These are phyloP conservation scores for Maudiozyma turicensis DNA, from an alignment of 805 yeast species.

Conservation along the genomic window DNA sequence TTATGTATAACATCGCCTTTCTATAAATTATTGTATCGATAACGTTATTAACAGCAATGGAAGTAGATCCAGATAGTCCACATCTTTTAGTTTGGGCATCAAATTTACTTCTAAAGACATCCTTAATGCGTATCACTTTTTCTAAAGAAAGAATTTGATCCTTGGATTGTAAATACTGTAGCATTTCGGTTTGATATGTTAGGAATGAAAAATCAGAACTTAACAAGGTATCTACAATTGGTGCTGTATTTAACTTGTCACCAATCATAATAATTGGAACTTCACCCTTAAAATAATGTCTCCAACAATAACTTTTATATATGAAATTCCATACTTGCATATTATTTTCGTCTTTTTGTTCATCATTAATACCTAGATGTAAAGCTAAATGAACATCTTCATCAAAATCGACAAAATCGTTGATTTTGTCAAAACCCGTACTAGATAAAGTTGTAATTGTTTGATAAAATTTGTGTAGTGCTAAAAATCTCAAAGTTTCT, in stretches of 20 bases:
- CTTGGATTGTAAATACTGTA: constrained; percentile 22
- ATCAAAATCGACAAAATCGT: constrained; percentile 15
- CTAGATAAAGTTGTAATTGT: constrained; percentile 2
- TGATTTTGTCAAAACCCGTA: constrained; percentile 3
- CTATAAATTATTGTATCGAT: constrained; percentile 24
- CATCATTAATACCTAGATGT: constrained; percentile 20
- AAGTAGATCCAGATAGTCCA: constrained; percentile 14
- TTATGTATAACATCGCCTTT: constrained; percentile 16
- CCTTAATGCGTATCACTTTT: constrained; percentile 13
- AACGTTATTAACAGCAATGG: constrained; percentile 18
- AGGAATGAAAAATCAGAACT: constrained; percentile 14
- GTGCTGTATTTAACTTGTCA: constrained; percentile 10
- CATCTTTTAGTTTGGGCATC: constrained; percentile 19
- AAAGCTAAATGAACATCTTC: constrained; percentile 25
- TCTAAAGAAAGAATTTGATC: constrained; percentile 16
- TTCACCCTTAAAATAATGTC: constrained; percentile 23
- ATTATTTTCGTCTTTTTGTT: constrained; percentile 13
- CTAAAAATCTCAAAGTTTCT: constrained; percentile 15
- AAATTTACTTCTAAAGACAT: constrained; percentile 12
- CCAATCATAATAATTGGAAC: constrained; percentile 14
- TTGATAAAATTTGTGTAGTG: constrained; percentile 18
- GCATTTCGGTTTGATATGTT: constrained; percentile 16
- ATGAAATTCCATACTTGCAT: constrained; percentile 23
- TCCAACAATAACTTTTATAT: constrained; percentile 23
- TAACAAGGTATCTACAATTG: constrained; percentile 20